A percentile compares a stretch with the other conserved stretches of the same genome.
Evolutionary conservation across 192 early-diverging fungal species (phyloP).

Genomic region (Coemansia sp.): DNA sequence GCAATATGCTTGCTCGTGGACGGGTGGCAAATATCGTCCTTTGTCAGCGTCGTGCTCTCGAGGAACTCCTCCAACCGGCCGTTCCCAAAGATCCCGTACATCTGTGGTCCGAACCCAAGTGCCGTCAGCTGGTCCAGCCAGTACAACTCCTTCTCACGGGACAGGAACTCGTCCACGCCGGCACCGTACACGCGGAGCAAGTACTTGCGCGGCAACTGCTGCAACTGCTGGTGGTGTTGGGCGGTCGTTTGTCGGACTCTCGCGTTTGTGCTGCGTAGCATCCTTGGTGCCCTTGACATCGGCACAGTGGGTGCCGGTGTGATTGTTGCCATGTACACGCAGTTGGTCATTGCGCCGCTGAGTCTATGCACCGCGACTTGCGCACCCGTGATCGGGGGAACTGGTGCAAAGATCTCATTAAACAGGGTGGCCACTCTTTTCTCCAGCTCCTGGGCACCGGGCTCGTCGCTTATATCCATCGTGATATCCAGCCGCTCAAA

Average conservation of each 20-base stretch:
- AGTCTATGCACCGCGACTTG: constrained; percentile 54
- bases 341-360: constrained; percentile 76
- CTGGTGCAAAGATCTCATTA: constrained; percentile 34
- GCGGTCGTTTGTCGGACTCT: neutral
- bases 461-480: constrained; percentile 40
- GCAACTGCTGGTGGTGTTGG: neutral
- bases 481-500: constrained; percentile 25
- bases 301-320: constrained; percentile 24
- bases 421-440: constrained; percentile 32
- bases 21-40: constrained; percentile 66
- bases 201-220: constrained; percentile 40
- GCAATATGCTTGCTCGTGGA: constrained; percentile 72
- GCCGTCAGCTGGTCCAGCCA: constrained; percentile 73
- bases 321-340: constrained; percentile 47
- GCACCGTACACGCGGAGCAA: constrained; percentile 79
- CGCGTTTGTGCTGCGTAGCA: neutral
- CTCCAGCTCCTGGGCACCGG: constrained; percentile 17
- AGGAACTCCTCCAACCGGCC: constrained; percentile 86
- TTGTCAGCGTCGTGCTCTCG: constrained; percentile 69
- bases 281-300: constrained; percentile 6
- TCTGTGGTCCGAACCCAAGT: constrained; percentile 70
- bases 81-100: constrained; percentile 79
- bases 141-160: constrained; percentile 77
- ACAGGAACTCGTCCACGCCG: constrained; percentile 75
- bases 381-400: constrained; percentile 3